Percentiles rank a stretch among this genome's conserved stretches.
These are phyloP conservation scores for Hanseniaspora uvarum DNA, from an alignment of 1,139 yeast genomes.

Conservation along the genomic window DNA sequence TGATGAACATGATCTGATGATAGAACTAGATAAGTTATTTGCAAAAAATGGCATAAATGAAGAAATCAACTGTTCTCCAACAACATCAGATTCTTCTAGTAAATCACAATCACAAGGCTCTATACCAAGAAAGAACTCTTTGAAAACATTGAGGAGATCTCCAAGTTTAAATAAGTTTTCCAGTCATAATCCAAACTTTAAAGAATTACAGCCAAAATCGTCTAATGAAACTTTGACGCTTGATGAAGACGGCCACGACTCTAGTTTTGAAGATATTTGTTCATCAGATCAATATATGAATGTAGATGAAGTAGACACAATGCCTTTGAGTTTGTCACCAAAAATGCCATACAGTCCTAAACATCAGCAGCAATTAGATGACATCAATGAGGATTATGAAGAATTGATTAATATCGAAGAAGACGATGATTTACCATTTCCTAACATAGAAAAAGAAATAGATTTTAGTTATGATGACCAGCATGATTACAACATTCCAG, in stretches of 20 bases:
- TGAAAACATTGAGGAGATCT: background rate
- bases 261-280: constrained; percentile 23
- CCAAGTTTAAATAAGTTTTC: background rate
- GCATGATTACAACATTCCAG: constrained; percentile 32
- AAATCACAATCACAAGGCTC: background rate
- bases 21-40: constrained; percentile 5
- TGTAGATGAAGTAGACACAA: constrained; percentile 33
- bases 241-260: constrained; percentile 20
- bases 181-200: background rate
- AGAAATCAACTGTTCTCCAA: background rate
- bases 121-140: background rate
- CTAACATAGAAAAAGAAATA: background rate
- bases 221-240: constrained; percentile 13
- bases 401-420: background rate
- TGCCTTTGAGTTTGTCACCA: constrained; percentile 17
- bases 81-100: background rate
- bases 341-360: background rate
- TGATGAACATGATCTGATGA: constrained; percentile 14
- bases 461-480: background rate
- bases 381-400: background rate
- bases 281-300: constrained; percentile 29
- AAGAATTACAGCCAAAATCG: constrained; percentile 1
- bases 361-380: background rate
- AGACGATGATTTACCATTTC: background rate
- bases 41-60: background rate